Evolutionary conservation across 176 grass and related monocot genomes (phyloP), one percentile per base, ranked within the genome.

Genomic region (Rhynchospora breviuscula): DNA sequence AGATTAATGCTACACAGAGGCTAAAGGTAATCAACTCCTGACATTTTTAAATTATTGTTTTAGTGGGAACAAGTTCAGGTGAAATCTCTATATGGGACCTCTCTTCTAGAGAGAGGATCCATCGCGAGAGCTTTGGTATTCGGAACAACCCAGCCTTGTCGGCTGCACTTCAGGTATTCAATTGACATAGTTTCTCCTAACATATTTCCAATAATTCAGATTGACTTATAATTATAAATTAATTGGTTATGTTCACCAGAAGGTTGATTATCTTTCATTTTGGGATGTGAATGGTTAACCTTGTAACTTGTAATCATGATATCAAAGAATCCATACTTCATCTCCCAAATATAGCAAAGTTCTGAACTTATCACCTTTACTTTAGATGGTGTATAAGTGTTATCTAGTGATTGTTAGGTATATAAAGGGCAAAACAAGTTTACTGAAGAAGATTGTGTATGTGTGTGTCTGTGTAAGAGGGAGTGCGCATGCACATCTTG

Each of bases 31-130:
- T 57, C 54, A 57, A 57, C 54, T 14, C 13, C 54, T 57, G 14
- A 57, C 54, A 73, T 18, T 45, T 73, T 15, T 18, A 45, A 73
- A 44, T 73, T n/a, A 10, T 79, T 83, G n/a, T 63, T 77, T 83
- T 52, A 87, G 86, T 87, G 66, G 86, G 86, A 59, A 87, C 86
- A 45, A 87, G 63, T 60, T 10, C 22, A 8, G 86, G 86, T 74
- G 86, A 78, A 56, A 61, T 87, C 45, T 66, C 25, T 48, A 43
- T 87, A 47, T 87, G 86, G 86, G 79, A 87, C 47, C 29, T 87
- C 46, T 23, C 23, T 65, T 63, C 80, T 17, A 83, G 14, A 64
- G 66, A 87, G 45, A 83, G 68, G n/a, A 51, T 87, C 59, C 52
- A 48, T 83, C 63, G 63, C 18, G 54, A 33, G 45, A 62, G 49